Base-by-base conservation (phyloP, 2,329 filamentous ascomycete genomes). In the Xylariaceae sp. region DNA sequence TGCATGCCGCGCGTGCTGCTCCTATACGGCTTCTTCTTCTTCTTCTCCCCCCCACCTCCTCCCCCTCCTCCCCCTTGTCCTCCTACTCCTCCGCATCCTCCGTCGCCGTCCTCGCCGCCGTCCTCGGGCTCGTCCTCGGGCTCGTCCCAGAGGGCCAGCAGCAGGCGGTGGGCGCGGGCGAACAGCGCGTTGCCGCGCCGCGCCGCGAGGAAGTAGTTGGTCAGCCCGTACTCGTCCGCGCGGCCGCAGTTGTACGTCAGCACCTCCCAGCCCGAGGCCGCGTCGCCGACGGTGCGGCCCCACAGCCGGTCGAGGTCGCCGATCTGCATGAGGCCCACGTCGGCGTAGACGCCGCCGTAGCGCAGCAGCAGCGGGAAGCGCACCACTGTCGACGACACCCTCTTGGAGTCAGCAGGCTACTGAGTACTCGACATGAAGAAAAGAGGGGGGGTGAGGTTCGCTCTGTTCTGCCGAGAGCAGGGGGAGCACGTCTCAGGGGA, bases 311-410 rank as follows among this genome's bases (percentile, higher is more conserved):
- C 65, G 3, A 77, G 42, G 51, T 77, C 70, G 5, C 72, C 72
- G 38, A 77, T 75, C 37, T 70, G 67, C 39, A 77, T 59, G 40
- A 74, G 49, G 0, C 73, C 72, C 0, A 72, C 72, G 42, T 77
- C 73, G 1, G 70, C 65, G 44, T 76, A 78, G 1, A 76, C 61
- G 18, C 73, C 74, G 29, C 74, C 73, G 42, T 76, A 72, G 35
- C 55, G 62, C 9, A 75, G 57, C n/a, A 78, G 52, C 10, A 77
- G 55, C 3, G 74, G 73, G 44, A 60, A 75, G 1, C 73, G 66
- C 3, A 77, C 68, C 2, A 79, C 64, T n/a, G n/a, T n/a, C n/a
- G n/a, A n/a, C n/a, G n/a, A n/a, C n/a, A n/a, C n/a, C n/a, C n/a
- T n/a, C n/a, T n/a, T n/a, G n/a, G n/a, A n/a, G n/a, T n/a, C n/a